These are phyloP conservation scores for Asterochloris erici DNA, from an alignment of 139 green algal species.

Conservation along the genomic window DNA sequence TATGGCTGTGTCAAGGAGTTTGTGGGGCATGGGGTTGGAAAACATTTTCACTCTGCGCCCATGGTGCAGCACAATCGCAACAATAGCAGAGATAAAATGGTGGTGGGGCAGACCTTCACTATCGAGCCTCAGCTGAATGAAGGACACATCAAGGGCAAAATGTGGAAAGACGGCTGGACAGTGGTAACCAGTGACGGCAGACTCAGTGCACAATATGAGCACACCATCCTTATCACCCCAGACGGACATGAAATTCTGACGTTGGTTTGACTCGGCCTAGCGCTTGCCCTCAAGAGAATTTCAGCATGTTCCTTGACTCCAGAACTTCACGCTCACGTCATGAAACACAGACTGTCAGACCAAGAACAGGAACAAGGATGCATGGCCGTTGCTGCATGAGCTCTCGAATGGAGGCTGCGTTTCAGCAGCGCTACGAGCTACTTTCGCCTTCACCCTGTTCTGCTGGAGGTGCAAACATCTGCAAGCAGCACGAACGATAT, in stretches of 20 bases:
- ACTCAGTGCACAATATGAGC: constrained; percentile 90
- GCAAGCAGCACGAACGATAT: no score
- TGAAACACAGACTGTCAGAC: neutral
- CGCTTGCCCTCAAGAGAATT: neutral
- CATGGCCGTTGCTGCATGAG: neutral
- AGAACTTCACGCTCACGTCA: neutral
- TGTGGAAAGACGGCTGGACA: constrained; percentile 96
- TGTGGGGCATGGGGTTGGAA: constrained; percentile 94
- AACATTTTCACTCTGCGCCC: constrained; percentile 85
- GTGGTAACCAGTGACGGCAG: constrained; percentile 84
- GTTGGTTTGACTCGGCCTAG: neutral
- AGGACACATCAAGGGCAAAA: constrained; percentile 48
- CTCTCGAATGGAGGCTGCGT: neutral
- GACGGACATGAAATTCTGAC: constrained; percentile 89
- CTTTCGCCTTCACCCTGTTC: constrained; percentile 1
- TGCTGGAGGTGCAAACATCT: neutral
- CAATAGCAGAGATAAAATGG: constrained; percentile 59
- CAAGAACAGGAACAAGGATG: neutral
- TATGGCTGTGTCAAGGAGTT: constrained; percentile 76
- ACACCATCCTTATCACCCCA: constrained; percentile 93
- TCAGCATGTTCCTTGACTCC: neutral
- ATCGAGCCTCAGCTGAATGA: constrained; percentile 96
- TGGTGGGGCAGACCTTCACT: constrained; percentile 91
- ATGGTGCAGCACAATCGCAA: constrained; percentile 84
- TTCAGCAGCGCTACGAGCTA: neutral